phyloP scores from a whole-genome alignment of 2,329 filamentous ascomycete genomes.

The Microdochium bolleyi region DNA sequence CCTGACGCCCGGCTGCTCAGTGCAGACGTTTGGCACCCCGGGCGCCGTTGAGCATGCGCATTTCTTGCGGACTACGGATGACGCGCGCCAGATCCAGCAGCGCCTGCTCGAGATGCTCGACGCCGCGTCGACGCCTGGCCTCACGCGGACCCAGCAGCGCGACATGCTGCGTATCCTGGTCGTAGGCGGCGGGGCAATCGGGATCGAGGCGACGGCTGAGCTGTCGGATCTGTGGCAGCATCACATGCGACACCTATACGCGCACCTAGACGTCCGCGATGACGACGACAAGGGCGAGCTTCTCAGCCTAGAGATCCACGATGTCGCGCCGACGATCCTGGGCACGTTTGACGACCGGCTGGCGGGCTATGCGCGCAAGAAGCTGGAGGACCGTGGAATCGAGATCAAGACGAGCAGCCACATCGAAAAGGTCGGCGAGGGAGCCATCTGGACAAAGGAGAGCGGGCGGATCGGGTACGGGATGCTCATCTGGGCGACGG shows the following conservation, averaged over 20 bases:
- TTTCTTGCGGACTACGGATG: slow-evolving; percentile 25
- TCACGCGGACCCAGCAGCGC: slow-evolving; percentile 16
- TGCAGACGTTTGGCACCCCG: slow-evolving; percentile 29
- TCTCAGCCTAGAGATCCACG: slow-evolving; percentile 31
- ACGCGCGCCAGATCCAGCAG: slow-evolving; percentile 23
- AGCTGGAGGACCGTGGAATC: slow-evolving; percentile 24
- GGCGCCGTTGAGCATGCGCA: slow-evolving; percentile 27
- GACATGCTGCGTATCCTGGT: slow-evolving; percentile 27
- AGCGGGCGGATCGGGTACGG: slow-evolving; percentile 5
- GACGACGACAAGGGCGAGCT: neutral
- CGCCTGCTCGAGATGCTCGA: slow-evolving; percentile 20
- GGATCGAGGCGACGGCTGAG: slow-evolving; percentile 33
- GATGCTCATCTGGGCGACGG: slow-evolving; percentile 11
- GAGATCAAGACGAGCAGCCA: slow-evolving; percentile 23
- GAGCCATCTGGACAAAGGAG: slow-evolving; percentile 6
- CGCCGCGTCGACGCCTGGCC: slow-evolving; percentile 12
- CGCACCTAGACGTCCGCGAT: slow-evolving; percentile 23
- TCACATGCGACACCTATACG: slow-evolving; percentile 28
- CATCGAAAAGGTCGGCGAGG: slow-evolving; percentile 8
- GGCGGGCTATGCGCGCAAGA: slow-evolving; percentile 29
- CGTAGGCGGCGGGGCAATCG: slow-evolving; percentile 31
- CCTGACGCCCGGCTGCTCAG: slow-evolving; percentile 30
- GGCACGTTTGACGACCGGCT: slow-evolving; percentile 29
- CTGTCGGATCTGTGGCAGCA: slow-evolving; percentile 30
- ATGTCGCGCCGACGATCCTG: slow-evolving; percentile 30